These are phyloP conservation scores for Rhynchospora tenuis DNA, from an alignment of 176 grass and related monocot genomes.

Conservation along the genomic window DNA sequence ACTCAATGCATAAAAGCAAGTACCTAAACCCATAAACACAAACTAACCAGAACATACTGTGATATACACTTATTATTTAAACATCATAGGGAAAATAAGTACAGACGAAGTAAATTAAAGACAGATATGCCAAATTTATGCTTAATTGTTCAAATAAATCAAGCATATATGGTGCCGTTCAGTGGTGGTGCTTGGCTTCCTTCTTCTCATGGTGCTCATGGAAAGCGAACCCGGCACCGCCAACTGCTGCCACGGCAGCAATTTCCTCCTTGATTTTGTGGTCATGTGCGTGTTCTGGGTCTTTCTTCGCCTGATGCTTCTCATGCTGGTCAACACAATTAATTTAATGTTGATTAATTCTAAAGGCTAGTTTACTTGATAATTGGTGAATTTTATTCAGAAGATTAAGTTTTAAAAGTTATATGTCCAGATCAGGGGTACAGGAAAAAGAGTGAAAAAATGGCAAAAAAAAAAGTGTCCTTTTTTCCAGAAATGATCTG, in stretches of 20 bases:
- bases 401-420: not conserved
- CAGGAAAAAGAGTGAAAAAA: not conserved
- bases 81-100: not conserved
- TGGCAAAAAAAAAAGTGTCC: not conserved
- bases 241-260: constrained; percentile 43
- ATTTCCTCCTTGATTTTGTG: constrained; percentile 61
- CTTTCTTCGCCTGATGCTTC: constrained; percentile 80
- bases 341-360: not conserved
- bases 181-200: constrained; percentile 32
- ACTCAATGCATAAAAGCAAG: not conserved
- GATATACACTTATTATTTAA: constrained; percentile 10
- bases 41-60: not conserved
- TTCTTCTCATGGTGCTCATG: constrained; percentile 80
- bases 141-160: not conserved
- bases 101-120: not conserved
- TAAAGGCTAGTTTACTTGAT: not conserved
- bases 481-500: not conserved
- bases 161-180: not conserved
- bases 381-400: not conserved
- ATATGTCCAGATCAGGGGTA: not conserved
- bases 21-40: not conserved
- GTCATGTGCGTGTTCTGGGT: constrained; percentile 40
- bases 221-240: constrained; percentile 50
- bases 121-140: not conserved
- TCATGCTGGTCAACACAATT: constrained; percentile 38